Conservation (phyloP, 768 basidiomycete genomes). For the Favolaschia claudopus region DNA sequence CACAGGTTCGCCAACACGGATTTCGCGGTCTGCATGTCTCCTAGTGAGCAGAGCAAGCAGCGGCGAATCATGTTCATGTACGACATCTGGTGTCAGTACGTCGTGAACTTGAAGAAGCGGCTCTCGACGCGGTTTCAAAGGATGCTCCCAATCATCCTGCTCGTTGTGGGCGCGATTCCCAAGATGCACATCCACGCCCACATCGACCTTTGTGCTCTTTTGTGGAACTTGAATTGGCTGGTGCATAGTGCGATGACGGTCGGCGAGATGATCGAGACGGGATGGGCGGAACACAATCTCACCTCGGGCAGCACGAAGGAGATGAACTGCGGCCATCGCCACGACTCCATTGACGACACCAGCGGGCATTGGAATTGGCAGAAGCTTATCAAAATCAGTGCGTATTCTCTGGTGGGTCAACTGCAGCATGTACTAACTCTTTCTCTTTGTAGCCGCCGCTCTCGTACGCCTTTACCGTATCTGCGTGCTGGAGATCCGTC, state of each 20-base stretch:
- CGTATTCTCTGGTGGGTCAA: neutral
- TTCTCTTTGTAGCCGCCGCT: neutral
- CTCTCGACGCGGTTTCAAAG: constrained; percentile 28
- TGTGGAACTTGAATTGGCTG: constrained; percentile 36
- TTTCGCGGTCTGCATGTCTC: neutral
- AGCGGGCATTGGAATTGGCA: constrained; percentile 20
- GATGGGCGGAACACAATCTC: constrained; percentile 24
- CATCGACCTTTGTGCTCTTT: constrained; percentile 29
- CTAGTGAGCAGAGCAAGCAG: neutral
- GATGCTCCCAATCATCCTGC: constrained; percentile 14
- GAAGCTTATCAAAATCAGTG: constrained; percentile 15
- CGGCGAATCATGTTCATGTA: constrained; percentile 35
- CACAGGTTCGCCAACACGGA: constrained; percentile 8
- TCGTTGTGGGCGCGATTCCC: constrained; percentile 33
- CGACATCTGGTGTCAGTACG: constrained; percentile 40
- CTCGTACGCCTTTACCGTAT: neutral
- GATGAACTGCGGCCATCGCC: constrained; percentile 26
- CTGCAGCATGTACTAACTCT: neutral
- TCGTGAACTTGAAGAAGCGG: constrained; percentile 27
- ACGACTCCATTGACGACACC: constrained; percentile 18
- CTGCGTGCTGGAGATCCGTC: neutral
- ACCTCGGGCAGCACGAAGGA: constrained; percentile 26
- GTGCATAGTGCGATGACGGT: constrained; percentile 30
- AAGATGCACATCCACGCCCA: constrained; percentile 40
- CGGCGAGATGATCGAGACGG: constrained; percentile 39